These are phyloP conservation scores for Erucastrum elatum DNA, from an alignment of 345 rosid species.

Conservation along the genomic window DNA sequence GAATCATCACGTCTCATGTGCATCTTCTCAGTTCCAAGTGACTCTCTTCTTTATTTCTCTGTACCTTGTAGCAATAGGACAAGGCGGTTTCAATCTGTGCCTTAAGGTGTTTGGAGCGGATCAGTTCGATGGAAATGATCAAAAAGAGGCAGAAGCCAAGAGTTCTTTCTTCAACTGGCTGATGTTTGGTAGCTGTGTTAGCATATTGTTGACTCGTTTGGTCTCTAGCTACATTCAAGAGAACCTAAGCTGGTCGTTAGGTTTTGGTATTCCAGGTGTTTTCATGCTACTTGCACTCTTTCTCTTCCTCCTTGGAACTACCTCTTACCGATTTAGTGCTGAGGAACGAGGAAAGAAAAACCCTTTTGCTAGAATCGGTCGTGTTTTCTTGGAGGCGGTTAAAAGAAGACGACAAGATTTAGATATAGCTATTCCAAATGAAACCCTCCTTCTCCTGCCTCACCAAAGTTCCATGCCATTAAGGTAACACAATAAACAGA, in stretches of 20 bases:
- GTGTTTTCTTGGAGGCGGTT: slow-evolving; percentile 28
- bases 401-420: neutral
- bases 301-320: slow-evolving; percentile 36
- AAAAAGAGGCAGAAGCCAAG: slow-evolving; percentile 47
- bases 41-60: slow-evolving; percentile 36
- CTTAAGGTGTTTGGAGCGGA: slow-evolving; percentile 81
- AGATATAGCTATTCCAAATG: neutral
- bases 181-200: slow-evolving; percentile 53
- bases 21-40: slow-evolving; percentile 24
- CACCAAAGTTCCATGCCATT: slow-evolving; percentile 38
- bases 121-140: slow-evolving; percentile 61
- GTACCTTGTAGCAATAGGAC: slow-evolving; percentile 41
- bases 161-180: slow-evolving; percentile 85
- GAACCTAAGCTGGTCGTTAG: slow-evolving; percentile 69
- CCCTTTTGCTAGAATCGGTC: slow-evolving; percentile 29
- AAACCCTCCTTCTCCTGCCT: slow-evolving; percentile 16
- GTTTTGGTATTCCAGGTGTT: slow-evolving; percentile 47
- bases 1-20: neutral
- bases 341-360: slow-evolving; percentile 9
- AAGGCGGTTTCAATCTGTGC: slow-evolving; percentile 66
- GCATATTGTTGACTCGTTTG: slow-evolving; percentile 39
- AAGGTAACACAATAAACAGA: slow-evolving; percentile 34
- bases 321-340: slow-evolving; percentile 25
- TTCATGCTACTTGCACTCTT: slow-evolving; percentile 33
- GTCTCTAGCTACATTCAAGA: slow-evolving; percentile 67